These are phyloP conservation scores for Eimeria nieschulzi DNA, from an alignment of 169 alveolate genomes.

Conservation along the genomic window DNA sequence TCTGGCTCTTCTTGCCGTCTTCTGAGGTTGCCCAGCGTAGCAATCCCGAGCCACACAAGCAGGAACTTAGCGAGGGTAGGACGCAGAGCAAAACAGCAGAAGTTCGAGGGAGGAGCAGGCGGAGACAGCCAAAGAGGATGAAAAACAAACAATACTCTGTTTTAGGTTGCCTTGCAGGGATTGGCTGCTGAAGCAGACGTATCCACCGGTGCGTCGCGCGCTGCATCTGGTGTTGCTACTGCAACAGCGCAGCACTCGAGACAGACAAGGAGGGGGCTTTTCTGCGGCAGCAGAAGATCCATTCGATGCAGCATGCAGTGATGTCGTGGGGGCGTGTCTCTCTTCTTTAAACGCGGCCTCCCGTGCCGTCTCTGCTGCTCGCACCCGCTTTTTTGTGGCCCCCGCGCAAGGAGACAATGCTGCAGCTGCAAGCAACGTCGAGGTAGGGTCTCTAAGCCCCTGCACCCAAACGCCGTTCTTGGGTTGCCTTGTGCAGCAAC, in stretches of 20 bases:
- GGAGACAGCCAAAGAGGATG: no score
- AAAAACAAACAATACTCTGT: no score
- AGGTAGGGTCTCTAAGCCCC: not conserved
- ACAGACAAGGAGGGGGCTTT: not conserved
- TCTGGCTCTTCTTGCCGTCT: no score
- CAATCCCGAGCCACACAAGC: no score
- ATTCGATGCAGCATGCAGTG: conserved; percentile 23
- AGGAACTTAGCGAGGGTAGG: no score
- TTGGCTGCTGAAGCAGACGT: not conserved
- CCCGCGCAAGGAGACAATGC: not conserved
- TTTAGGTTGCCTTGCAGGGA: not conserved
- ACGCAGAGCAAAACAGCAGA: no score
- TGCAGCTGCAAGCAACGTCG: not conserved
- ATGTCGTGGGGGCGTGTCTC: conserved; percentile 6
- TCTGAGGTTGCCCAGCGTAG: no score
- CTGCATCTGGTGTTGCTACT: conserved; percentile 23
- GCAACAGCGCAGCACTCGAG: conserved; percentile 9
- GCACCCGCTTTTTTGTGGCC: not conserved
- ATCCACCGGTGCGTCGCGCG: not conserved
- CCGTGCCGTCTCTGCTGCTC: not conserved
- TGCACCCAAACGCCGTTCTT: not conserved
- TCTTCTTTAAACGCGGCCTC: not conserved
- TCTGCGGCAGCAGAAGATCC: conserved; percentile 18
- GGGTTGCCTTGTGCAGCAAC: no score
- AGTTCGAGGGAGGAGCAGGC: no score